Base-by-base conservation (phyloP, 805 yeast genomes). In the Kodamaea kaohsiungensis region DNA sequence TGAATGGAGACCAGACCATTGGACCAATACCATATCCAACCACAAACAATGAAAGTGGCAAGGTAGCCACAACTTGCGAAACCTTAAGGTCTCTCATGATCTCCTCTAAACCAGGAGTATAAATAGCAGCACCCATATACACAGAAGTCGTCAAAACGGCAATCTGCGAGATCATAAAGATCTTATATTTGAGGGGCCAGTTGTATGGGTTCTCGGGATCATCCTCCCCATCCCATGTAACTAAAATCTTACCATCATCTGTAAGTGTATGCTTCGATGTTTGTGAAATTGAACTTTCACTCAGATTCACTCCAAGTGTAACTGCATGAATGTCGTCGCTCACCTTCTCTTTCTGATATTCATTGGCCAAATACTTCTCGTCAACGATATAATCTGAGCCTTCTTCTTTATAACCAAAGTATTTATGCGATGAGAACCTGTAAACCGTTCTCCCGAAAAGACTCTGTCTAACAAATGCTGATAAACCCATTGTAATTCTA, bases 1-100 rank as follows among this genome's bases (percentile, higher is more conserved):
- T 78, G 56, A 85, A 58, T 3, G 89, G 88, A 0, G 86, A 79
- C 51, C 83, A 79, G 1, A 83, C 57, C 71, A 84, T 70, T 1
- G 87, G 87, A 1, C 87, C 87, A 15, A 83, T 49, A 51, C 85
- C 88, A 61, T 85, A 84, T 7, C 88, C 89, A 22, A 83, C 59
- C 7, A 84, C 84, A 57, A 79, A 85, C 40, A 83, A 57, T 0
- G 86, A 69, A 59, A 85, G 70, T 2, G 85, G 84, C 37, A 85
- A 67, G 0, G 78, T 69, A 0, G 84, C 83, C 3, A 73, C 72
- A 6, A 75, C 77, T 35, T 67, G 67, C 13, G 78, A 69, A 4
- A 80, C 75, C n/a, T 67, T 57, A 59, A 82, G 81, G 45, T 82
- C 79, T 25, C 66, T 65, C 65, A 71, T 74, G 22, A 85, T 62